Base-by-base conservation (phyloP, 768 basidiomycete genomes). In the Mycena pura region DNA sequence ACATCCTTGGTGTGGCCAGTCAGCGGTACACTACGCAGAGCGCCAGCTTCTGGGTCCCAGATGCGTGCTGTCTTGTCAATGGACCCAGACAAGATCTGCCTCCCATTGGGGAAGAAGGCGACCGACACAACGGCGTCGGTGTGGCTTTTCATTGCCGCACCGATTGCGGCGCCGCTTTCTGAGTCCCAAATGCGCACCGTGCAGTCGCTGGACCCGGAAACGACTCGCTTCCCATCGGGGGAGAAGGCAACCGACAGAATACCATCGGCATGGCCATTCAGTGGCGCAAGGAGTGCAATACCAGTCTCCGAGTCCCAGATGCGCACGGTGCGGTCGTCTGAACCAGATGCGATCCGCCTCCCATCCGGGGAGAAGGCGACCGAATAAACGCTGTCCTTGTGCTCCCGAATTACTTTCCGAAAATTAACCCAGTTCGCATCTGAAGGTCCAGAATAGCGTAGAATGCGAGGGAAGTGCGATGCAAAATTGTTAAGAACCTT, bases 71-170 rank as follows among this genome's bases (percentile, higher is more conserved):
- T 82, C 63, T 82, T 78, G 74, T 85, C 84, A 69, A 82, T 77
- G 7, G 80, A 81, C 0, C 81, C 82, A 6, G 82, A 83, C 6
- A 83, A 71, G 29, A 86, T 76, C 66, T 73, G 78, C 64, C 80
- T 80, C 14, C 84, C 84, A 36, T 77, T 74, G 0, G 83, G 84
- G 58, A 84, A 84, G 70, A 84, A 86, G 41, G 80, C 77, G n/a
- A 85, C 72, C 8, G 80, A 70, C 3, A 13, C 31, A 36, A 71
- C 63, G 6, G 19, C 11, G 29, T 53, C 29, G 6, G 44, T 63
- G 55, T 73, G 71, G 38, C 65, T 52, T 22, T 25, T 31, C 14
- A 68, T 17, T 25, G 58, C 51, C 7, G 19, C 34, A 21, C 39
- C 39, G 17, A 40, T 40, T 40, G n/a, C n/a, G n/a, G n/a, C 39